Evolutionary conservation across 805 yeast species (phyloP), one percentile per base, ranked within the genome.

Genomic region (Metschnikowia reukaufii): DNA sequence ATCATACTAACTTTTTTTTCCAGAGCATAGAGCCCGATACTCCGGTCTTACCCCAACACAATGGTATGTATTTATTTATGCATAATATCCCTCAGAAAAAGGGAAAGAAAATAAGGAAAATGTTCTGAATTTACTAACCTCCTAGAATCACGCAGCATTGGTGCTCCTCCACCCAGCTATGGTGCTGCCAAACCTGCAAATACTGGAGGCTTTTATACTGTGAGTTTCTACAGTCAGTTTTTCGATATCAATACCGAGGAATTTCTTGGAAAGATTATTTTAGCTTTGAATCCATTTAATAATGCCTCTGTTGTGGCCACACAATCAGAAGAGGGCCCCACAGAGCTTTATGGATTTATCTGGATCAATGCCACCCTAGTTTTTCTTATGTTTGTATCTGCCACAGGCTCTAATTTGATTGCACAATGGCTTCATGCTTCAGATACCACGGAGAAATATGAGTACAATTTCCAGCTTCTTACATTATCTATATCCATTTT

Each of bases 351-450:
- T 63, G 97, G 97, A 0, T 86, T 95, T 6, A 71, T 89, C 16
- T 91, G 98, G 98, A 82, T 91, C 36, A 86, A 92, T 10, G 89
- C 90, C 0, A 85, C 96, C 0, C 79, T 88, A 41, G 81, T 88
- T 0, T 80, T 87, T 53, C 70, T 84, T 27, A 73, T 88, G 62
- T 90, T 90, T 66, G 82, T 89, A 48, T 77, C 90, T 37, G 79
- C 86, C 30, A 84, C 96, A 0, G 76, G 87, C 17, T 78, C 87
- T 2, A 82, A 83, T 39, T 60, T 86, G 18, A 57, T 89, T n/a
- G 70, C 81, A n/a, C 74, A 79, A 20, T 74, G 79, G 70, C 56
- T 78, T 21, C 75, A 79, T 59, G 70, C 69, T 17, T 48, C 51
- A n/a, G 55, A 58, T 10, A 32, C 48, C 10, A 68, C 74, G 7